A percentile compares a stretch with the other conserved stretches of the same genome.
phyloP scores from a whole-genome alignment of 306 rosid genomes.

The Lathyrus aphaca region DNA sequence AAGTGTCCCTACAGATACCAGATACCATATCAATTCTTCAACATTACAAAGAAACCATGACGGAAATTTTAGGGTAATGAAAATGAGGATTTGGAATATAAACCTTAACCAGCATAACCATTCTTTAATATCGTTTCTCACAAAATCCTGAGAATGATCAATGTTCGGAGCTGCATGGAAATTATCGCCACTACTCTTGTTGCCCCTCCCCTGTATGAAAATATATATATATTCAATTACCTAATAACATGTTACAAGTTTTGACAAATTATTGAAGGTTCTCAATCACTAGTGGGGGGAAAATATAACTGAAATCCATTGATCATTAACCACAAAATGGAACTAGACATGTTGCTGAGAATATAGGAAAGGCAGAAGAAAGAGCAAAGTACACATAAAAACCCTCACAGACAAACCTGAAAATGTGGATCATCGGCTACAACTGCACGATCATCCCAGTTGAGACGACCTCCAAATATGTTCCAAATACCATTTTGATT shows the following conservation, averaged over 20 bases:
- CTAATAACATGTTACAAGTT: neutral
- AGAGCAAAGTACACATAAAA: neutral
- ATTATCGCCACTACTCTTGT: conserved; percentile 94
- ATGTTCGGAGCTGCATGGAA: conserved; percentile 99
- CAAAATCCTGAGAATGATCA: conserved; percentile 99
- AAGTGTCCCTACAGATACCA: neutral
- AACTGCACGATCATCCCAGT: conserved; percentile 98
- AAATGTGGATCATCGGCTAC: conserved; percentile 98
- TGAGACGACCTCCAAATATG: conserved; percentile 86
- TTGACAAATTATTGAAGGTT: conserved; percentile 18
- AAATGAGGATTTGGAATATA: conserved; percentile 32
- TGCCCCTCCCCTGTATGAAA: conserved; percentile 81
- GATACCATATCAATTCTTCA: neutral
- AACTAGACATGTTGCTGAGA: conserved; percentile 6
- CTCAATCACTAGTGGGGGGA: neutral
- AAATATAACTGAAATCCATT: neutral
- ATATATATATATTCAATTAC: conserved; percentile 15
- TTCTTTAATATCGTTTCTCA: conserved; percentile 89
- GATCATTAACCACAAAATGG: conserved; percentile 7
- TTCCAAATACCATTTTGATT: conserved; percentile 97
- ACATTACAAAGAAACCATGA: neutral
- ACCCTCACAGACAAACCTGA: conserved; percentile 64
- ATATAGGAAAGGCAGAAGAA: neutral
- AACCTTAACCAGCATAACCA: conserved; percentile 95
- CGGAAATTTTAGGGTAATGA: neutral